phyloP scores from a whole-genome alignment of 83 land plant genomes.

The Thuja plicata region DNA sequence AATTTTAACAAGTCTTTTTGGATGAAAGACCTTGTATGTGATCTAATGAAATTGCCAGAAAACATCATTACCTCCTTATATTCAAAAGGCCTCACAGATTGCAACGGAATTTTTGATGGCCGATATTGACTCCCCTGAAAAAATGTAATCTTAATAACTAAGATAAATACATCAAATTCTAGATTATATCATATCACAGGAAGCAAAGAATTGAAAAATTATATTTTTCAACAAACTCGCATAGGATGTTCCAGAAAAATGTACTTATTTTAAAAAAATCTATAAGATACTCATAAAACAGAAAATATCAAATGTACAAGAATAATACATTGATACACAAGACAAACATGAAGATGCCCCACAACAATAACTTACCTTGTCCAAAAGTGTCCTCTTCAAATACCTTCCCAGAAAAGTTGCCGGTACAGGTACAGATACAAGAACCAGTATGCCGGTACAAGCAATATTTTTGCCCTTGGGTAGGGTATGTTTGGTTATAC shows the following conservation, averaged over 20 bases:
- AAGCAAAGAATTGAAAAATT: background rate
- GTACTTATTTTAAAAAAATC: background rate
- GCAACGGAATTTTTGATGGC: constrained; percentile 89
- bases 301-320: background rate
- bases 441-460: no score
- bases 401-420: no score
- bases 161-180: background rate
- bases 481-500: no score
- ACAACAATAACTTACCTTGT: background rate
- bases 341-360: background rate
- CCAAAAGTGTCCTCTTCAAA: background rate
- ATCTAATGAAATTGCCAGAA: background rate
- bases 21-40: background rate
- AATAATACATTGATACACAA: background rate
- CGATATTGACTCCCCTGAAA: constrained; percentile 92
- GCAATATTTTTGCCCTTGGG: no score
- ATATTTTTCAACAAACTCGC: background rate
- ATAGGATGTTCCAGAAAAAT: background rate
- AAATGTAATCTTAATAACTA: background rate
- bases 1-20: background rate
- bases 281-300: background rate
- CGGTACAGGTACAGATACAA: no score
- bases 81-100: constrained; percentile 92
- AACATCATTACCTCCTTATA: constrained; percentile 68
- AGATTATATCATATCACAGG: background rate